A percentile compares a stretch with the other conserved stretches of the same genome.
phyloP scores from a whole-genome alignment of 805 yeast genomes.

The Suhomyces emberorum region DNA sequence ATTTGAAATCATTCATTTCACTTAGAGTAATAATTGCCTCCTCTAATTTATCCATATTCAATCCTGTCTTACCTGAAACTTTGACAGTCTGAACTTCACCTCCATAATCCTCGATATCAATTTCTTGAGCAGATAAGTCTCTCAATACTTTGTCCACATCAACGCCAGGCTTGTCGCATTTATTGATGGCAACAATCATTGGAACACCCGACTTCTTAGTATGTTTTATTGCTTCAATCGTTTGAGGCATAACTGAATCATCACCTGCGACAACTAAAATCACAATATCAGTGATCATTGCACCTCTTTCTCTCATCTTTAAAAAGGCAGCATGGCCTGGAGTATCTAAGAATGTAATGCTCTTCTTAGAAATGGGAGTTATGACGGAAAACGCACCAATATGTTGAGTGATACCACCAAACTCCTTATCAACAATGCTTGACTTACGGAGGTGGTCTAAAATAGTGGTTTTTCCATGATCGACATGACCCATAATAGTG shows the following conservation, averaged over 20 bases:
- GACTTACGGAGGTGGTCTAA: conserved; percentile 84
- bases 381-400: conserved; percentile 93
- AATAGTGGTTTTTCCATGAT: conserved; percentile 96
- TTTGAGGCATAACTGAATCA: conserved; percentile 97
- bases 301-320: conserved; percentile 96
- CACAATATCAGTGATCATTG: conserved; percentile 88
- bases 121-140: conserved; percentile 72
- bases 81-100: conserved; percentile 90
- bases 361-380: conserved; percentile 70
- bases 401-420: conserved; percentile 97
- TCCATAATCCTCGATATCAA: conserved; percentile 89
- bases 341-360: conserved; percentile 88
- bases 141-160: conserved; percentile 72
- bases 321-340: conserved; percentile 98
- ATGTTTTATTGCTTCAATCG: conserved; percentile 92
- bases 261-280: conserved; percentile 94
- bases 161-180: conserved; percentile 79
- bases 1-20: conserved; percentile 75
- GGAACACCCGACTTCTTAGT: conserved; percentile 80
- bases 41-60: conserved; percentile 85
- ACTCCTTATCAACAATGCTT: conserved; percentile 77
- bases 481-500: conserved; percentile 98
- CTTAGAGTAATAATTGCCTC: conserved; percentile 84
- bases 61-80: conserved; percentile 86
- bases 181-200: conserved; percentile 86